These are phyloP conservation scores for Boletus subparvulus DNA, from an alignment of 768 basidiomycete genomes.

Conservation along the genomic window DNA sequence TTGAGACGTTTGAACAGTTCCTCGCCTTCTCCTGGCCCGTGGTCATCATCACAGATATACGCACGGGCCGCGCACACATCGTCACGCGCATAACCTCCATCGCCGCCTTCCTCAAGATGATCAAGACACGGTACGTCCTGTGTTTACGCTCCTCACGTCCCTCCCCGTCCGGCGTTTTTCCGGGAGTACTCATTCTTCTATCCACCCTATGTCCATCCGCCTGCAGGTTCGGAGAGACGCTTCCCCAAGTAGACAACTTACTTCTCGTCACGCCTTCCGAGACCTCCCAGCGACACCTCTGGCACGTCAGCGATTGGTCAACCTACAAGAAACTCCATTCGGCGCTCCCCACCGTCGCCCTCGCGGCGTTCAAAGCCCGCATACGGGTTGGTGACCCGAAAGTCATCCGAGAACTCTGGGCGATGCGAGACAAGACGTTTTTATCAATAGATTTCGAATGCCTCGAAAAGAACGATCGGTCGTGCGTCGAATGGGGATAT, in stretches of 20 bases:
- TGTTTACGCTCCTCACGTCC: neutral
- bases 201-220: neutral
- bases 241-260: conserved; percentile 72
- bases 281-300: conserved; percentile 61
- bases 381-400: conserved; percentile 65
- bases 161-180: neutral
- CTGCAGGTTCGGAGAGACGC: conserved; percentile 65
- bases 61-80: conserved; percentile 73
- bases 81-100: conserved; percentile 74
- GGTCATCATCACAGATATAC: conserved; percentile 70
- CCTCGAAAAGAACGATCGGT: conserved; percentile 68
- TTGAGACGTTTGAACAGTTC: conserved; percentile 77
- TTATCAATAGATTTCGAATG: conserved; percentile 74
- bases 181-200: neutral
- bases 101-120: conserved; percentile 79
- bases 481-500: conserved; percentile 79
- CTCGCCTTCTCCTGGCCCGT: conserved; percentile 82
- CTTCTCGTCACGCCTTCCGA: conserved; percentile 70
- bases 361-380: conserved; percentile 64
- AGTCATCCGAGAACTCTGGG: conserved; percentile 68
- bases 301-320: conserved; percentile 64
- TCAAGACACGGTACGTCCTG: conserved; percentile 63
- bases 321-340: conserved; percentile 69
- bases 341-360: conserved; percentile 66
- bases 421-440: conserved; percentile 67